phyloP scores from a whole-genome alignment of 176 grass and related monocot genomes.

The Chloris gayana region DNA sequence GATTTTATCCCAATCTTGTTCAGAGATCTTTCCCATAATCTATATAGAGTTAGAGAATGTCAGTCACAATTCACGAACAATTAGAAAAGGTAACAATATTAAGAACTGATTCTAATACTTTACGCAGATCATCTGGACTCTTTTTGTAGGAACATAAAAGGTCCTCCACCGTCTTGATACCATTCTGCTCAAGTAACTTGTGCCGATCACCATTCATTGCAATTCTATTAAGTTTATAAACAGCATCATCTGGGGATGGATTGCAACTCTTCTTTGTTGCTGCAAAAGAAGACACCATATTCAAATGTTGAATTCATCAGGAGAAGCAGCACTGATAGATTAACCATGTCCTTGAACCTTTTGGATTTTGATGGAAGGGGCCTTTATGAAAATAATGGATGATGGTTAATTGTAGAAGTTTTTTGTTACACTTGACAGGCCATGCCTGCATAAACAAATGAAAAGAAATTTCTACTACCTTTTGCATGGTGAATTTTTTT shows the following conservation, averaged over 20 bases:
- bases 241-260: slow-evolving; percentile 38
- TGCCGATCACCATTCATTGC: slow-evolving; percentile 31
- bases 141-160: slow-evolving; percentile 2
- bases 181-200: slow-evolving; percentile 12
- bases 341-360: no score
- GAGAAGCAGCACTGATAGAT: neutral
- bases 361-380: no score
- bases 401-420: neutral
- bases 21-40: slow-evolving; percentile 38
- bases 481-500: no score
- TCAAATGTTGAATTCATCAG: neutral
- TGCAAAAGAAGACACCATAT: neutral
- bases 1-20: slow-evolving; percentile 34
- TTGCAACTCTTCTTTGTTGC: slow-evolving; percentile 35
- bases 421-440: neutral
- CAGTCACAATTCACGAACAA: no score
- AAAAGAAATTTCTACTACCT: no score
- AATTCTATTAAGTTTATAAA: slow-evolving; percentile 36
- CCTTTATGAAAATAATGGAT: neutral
- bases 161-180: slow-evolving; percentile 28
- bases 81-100: neutral
- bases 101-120: slow-evolving; percentile 11
- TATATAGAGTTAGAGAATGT: neutral
- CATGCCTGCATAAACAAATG: no score
- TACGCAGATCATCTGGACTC: slow-evolving; percentile 14